Evolutionary conservation across 176 grass and related monocot species (phyloP).

Genomic region (Miscanthus lutarioriparius): DNA sequence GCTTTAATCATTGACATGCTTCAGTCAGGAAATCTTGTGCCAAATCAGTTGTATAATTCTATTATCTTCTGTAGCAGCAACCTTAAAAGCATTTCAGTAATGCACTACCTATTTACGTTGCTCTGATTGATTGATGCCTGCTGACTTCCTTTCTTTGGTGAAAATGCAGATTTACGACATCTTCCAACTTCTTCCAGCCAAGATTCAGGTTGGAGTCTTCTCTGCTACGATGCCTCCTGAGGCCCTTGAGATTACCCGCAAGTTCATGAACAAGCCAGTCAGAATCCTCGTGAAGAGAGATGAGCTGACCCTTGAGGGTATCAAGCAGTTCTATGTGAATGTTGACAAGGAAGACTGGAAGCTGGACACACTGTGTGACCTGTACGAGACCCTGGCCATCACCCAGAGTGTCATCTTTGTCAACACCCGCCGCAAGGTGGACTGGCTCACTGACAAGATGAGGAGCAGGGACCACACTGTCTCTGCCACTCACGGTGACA

Average conservation of each 20-base stretch:
- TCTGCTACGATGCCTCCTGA: constrained; percentile 94
- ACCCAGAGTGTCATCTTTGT: constrained; percentile 94
- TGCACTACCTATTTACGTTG: background rate
- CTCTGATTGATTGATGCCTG: background rate
- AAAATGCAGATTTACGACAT: constrained; percentile 84
- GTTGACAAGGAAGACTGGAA: constrained; percentile 96
- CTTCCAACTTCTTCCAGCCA: constrained; percentile 80
- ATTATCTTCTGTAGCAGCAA: background rate
- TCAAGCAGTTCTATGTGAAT: constrained; percentile 93
- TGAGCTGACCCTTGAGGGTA: constrained; percentile 94
- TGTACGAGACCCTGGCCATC: constrained; percentile 88
- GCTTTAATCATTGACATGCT: background rate
- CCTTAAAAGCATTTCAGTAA: background rate
- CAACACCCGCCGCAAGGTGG: constrained; percentile 92
- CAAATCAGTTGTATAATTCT: background rate
- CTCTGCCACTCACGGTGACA: constrained; percentile 85
- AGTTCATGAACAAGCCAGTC: constrained; percentile 95
- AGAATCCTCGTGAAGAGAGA: constrained; percentile 98
- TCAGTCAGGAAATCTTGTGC: background rate
- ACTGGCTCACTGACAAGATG: constrained; percentile 95
- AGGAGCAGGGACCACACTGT: constrained; percentile 87
- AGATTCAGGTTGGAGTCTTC: constrained; percentile 91
- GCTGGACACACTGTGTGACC: constrained; percentile 87
- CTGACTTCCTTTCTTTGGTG: constrained; percentile 6
- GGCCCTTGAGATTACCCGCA: constrained; percentile 87